Evolutionary conservation across 192 early-diverging fungal genomes (phyloP), one percentile per base, ranked within the genome.

Genomic region (Gorgonomyces haynaldii): DNA sequence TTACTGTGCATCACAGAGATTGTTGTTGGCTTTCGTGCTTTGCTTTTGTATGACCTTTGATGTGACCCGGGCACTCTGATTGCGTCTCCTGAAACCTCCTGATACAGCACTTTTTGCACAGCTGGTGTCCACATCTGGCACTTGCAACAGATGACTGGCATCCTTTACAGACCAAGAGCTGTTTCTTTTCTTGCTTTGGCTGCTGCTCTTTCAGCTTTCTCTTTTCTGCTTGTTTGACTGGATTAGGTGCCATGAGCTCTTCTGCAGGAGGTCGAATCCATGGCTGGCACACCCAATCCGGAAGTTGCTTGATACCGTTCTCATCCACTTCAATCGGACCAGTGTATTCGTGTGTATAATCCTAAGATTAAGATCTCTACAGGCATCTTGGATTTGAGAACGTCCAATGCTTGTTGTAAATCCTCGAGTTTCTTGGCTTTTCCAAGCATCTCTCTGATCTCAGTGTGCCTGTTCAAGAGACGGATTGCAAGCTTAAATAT

Each of bases 401-500:
- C 62, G 26, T 71, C 51, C 1, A 81, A 66, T 0, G 83, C 66
- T 1, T 53, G 63, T 29, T 60, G 50, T 40, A 88, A 70, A 0
- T 71, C 83, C 1, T 84, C 82, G 24, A 80, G 42, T 0, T 64
- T 67, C 24, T 60, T 56, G 5, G 74, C 80, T 6, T 68, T 64
- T 0, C 67, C 86, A 20, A 96, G 67, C 29, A 64, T 62, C 17
- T 78, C 70, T 23, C 95, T 77, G 20, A 95, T 53, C 49, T 93
- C 94, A 1, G 81, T 76, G 58, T 91, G 83, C 8, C 76, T 61
- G 2, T 75, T 69, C 22, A 97, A 67, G 58, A 54, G 63, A 30
- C 67, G 58, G 6, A 60, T 70, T 61, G 91, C 89, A 28, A 98
- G 69, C 61, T 95, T 96, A 61, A 98, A 98, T 50, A 98, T 39